Conservation (phyloP, 805 yeast genomes). For the Priceomyces melissophilus region DNA sequence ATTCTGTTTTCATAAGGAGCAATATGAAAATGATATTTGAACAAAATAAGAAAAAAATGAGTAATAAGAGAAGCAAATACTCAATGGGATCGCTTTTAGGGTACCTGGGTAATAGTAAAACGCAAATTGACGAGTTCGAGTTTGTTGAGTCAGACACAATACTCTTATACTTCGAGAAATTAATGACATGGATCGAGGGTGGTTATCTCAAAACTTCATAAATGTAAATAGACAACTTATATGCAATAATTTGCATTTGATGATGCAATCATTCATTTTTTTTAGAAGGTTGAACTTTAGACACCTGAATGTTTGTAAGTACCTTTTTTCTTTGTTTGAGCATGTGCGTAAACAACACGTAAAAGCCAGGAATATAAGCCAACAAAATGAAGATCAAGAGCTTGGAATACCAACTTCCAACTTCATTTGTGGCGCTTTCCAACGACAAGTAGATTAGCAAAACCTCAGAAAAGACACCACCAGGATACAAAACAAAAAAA, state of each 20-base stretch:
- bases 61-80: slow-evolving; percentile 7
- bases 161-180: slow-evolving; percentile 25
- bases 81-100: slow-evolving; percentile 9
- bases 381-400: slow-evolving; percentile 55
- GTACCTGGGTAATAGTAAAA: slow-evolving; percentile 4
- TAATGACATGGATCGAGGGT: slow-evolving; percentile 29
- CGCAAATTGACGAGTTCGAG: slow-evolving; percentile 10
- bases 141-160: slow-evolving; percentile 32
- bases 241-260: slow-evolving; percentile 1
- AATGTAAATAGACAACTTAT: slow-evolving; percentile 1
- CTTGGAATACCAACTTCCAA: slow-evolving; percentile 51
- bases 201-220: slow-evolving; percentile 5
- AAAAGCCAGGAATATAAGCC: slow-evolving; percentile 83
- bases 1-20: slow-evolving; percentile 37
- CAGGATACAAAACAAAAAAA: slow-evolving; percentile 80
- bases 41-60: slow-evolving; percentile 18
- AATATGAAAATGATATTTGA: slow-evolving; percentile 38
- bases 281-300: not conserved
- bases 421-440: slow-evolving; percentile 55
- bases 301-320: slow-evolving; percentile 33
- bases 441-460: slow-evolving; percentile 66
- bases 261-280: slow-evolving; percentile 1
- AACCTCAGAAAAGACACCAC: slow-evolving; percentile 88
- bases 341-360: slow-evolving; percentile 83
- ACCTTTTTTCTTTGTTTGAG: slow-evolving; percentile 81